These are phyloP conservation scores for Sporisorium graminicola DNA, from an alignment of 1,284 basidiomycete species.

Conservation along the genomic window DNA sequence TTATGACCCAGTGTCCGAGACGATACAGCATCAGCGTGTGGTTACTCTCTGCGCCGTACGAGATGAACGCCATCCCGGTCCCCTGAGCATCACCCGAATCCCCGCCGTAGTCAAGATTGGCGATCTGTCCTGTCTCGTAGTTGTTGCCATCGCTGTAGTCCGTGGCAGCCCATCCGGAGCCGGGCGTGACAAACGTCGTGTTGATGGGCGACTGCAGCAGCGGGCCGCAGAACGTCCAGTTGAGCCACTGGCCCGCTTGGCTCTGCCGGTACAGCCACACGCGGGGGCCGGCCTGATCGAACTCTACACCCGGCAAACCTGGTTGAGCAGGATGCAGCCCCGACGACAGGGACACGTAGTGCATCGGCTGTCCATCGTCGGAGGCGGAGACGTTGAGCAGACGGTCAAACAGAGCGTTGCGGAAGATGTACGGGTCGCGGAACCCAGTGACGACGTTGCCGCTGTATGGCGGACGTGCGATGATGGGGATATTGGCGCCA, in stretches of 20 bases:
- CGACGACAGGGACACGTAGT: conserved; percentile 21
- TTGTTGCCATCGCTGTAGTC: conserved; percentile 40
- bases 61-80: conserved; percentile 19
- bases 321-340: conserved; percentile 22
- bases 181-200: conserved; percentile 28
- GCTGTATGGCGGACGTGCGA: conserved; percentile 28
- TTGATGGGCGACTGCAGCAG: conserved; percentile 25
- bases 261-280: conserved; percentile 34
- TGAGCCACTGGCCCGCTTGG: conserved; percentile 22
- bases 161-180: conserved; percentile 19
- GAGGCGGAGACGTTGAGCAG: conserved; percentile 8
- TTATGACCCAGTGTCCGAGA: conserved; percentile 28
- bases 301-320: conserved; percentile 17
- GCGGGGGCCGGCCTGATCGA: conserved; percentile 22
- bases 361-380: conserved; percentile 8
- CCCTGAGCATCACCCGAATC: conserved; percentile 16
- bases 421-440: conserved; percentile 39
- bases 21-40: conserved; percentile 36
- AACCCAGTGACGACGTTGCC: conserved; percentile 38
- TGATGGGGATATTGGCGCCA: conserved; percentile 29
- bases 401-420: conserved; percentile 25
- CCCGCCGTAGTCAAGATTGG: conserved; percentile 21
- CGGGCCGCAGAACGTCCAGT: conserved; percentile 34
- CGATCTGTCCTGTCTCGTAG: conserved; percentile 28
- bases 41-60: conserved; percentile 36